Percentiles rank a stretch among this genome's conserved stretches.
Conservation (phyloP, 306 rosid species). For the Begonia masoniana region DNA sequence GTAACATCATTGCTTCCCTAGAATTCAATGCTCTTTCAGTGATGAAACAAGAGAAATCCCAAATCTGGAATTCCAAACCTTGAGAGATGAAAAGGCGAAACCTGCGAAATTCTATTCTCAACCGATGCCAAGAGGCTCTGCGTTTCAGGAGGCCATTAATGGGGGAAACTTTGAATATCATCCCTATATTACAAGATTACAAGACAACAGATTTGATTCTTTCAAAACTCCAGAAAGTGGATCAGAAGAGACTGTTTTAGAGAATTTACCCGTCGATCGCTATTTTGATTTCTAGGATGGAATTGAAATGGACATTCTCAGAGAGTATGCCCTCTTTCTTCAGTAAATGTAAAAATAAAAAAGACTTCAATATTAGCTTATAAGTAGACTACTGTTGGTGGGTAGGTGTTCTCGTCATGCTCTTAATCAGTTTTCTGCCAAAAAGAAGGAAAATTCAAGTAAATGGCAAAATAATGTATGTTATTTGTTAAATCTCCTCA, state of each 20-base stretch:
- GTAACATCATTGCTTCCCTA: too few species aligned
- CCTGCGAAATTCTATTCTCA: constrained; percentile 45
- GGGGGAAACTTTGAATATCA: constrained; percentile 5
- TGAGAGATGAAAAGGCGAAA: constrained; percentile 13
- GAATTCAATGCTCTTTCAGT: constrained; percentile 12
- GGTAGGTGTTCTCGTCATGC: constrained; percentile 7
- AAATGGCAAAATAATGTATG: too few species aligned
- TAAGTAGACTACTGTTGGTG: not conserved
- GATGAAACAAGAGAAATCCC: constrained; percentile 21
- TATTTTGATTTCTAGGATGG: not conserved
- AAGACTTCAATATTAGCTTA: not conserved
- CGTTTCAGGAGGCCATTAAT: constrained; percentile 6
- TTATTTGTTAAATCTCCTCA: too few species aligned
- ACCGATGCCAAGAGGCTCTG: constrained; percentile 37
- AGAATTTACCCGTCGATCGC: not conserved
- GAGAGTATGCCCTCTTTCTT: not conserved
- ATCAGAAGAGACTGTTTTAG: constrained; percentile 13
- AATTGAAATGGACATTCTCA: not conserved
- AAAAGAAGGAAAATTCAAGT: too few species aligned
- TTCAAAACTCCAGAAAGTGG: constrained; percentile 38
- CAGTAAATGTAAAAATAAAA: too few species aligned
- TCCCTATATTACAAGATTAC: constrained; percentile 22
- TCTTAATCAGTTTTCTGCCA: too few species aligned
- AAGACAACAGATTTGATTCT: constrained; percentile 56
- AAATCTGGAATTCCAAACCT: not conserved